Evolutionary conservation across 345 rosid species (phyloP).

Genomic region (Citrus hindsii): DNA sequence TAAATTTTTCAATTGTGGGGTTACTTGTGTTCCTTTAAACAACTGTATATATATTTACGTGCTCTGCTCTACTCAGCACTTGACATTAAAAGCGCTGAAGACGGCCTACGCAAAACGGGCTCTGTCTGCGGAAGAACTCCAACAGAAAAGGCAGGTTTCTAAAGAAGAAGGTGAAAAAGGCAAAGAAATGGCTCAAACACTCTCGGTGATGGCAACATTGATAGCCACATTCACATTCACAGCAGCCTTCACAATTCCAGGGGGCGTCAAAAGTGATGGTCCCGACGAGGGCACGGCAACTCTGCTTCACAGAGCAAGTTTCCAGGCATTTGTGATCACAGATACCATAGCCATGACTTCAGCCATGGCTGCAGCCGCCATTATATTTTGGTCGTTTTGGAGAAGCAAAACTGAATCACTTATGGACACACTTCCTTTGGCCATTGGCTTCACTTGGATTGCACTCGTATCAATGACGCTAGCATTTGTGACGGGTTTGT

Average conservation of each 20-base stretch:
- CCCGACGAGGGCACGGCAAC: not conserved
- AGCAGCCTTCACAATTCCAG: constrained; percentile 15
- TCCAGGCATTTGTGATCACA: constrained; percentile 6
- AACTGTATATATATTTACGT: not conserved
- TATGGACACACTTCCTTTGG: not conserved
- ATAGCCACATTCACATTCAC: constrained; percentile 23
- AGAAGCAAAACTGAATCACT: not conserved
- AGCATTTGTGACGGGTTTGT: constrained; percentile 22
- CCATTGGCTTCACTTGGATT: not conserved
- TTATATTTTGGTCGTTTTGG: constrained; percentile 1
- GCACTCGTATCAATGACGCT: constrained; percentile 16
- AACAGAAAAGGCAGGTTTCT: not conserved
- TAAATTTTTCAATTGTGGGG: not conserved
- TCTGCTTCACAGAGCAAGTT: not conserved
- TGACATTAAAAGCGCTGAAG: not conserved
- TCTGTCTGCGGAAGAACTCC: not conserved
- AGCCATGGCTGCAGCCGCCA: not conserved
- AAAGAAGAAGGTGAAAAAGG: not conserved
- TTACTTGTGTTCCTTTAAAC: not conserved
- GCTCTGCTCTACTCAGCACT: not conserved
- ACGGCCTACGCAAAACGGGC: not conserved
- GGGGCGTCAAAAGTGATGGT: constrained; percentile 5
- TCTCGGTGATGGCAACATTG: constrained; percentile 9
- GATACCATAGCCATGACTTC: constrained; percentile 16
- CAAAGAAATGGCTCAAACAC: constrained; percentile 8